Evolutionary conservation across 2,329 filamentous ascomycete species (phyloP).

Genomic region (Clarireedia paspali): DNA sequence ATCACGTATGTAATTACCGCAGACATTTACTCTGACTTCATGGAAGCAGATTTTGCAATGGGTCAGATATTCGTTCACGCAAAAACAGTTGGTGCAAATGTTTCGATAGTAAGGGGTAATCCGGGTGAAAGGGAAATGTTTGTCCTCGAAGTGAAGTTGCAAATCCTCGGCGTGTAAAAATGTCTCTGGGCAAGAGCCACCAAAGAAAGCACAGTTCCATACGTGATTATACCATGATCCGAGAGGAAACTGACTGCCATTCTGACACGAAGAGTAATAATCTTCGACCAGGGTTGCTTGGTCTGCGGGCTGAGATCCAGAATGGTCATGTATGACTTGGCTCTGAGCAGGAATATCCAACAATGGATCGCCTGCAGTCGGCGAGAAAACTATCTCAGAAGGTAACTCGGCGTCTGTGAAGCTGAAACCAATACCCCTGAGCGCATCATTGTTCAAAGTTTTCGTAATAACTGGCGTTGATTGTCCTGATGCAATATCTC

Average conservation of each 20-base stretch:
- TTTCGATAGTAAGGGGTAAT: constrained; percentile 18
- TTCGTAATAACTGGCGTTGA: neutral
- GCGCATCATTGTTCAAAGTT: constrained; percentile 8
- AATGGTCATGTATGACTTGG: neutral
- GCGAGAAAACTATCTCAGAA: constrained; percentile 9
- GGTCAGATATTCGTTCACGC: neutral
- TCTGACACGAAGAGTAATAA: constrained; percentile 14
- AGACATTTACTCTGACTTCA: constrained; percentile 21
- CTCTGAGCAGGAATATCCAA: constrained; percentile 8
- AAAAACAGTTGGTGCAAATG: constrained; percentile 13
- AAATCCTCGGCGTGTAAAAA: constrained; percentile 16
- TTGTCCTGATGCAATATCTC: constrained; percentile 10
- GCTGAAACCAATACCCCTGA: constrained; percentile 20
- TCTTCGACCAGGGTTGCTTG: neutral
- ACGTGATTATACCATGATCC: constrained; percentile 11
- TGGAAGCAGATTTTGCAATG: constrained; percentile 8
- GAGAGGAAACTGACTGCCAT: constrained; percentile 20
- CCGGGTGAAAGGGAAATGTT: constrained; percentile 23
- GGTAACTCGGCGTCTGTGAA: neutral
- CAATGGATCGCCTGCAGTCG: neutral
- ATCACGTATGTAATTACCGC: constrained; percentile 20
- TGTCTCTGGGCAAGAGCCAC: constrained; percentile 13
- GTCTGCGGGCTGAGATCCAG: neutral
- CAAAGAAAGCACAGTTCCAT: constrained; percentile 18
- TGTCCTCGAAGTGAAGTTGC: constrained; percentile 20